Conservation (phyloP, 208 protist genomes). For the Wallacemonas sp. region DNA sequence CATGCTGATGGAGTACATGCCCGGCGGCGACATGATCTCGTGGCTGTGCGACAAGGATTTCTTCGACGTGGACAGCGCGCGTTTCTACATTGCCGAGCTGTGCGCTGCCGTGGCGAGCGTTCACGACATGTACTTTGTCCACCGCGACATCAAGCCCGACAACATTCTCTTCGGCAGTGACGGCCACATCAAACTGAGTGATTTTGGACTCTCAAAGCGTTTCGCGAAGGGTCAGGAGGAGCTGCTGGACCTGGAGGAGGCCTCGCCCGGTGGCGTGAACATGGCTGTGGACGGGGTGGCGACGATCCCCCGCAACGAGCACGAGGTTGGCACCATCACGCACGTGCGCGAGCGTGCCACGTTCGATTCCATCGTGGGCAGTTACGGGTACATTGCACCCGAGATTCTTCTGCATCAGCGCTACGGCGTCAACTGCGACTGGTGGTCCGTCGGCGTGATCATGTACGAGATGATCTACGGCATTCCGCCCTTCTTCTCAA, state of each 20-base stretch:
- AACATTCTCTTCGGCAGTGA: slow-evolving; percentile 96
- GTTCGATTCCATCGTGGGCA: slow-evolving; percentile 95
- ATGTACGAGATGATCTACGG: slow-evolving; percentile 98
- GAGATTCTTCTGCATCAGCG: slow-evolving; percentile 94
- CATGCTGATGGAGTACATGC: slow-evolving; percentile 96
- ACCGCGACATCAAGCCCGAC: slow-evolving; percentile 98
- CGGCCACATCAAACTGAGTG: slow-evolving; percentile 98
- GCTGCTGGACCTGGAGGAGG: slow-evolving; percentile 56
- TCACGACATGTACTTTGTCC: slow-evolving; percentile 91
- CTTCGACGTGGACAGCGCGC: slow-evolving; percentile 84
- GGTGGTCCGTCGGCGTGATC: slow-evolving; percentile 98
- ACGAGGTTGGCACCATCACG: slow-evolving; percentile 15
- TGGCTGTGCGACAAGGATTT: slow-evolving; percentile 89
- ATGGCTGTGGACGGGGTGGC: background rate
- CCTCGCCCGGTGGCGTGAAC: background rate
- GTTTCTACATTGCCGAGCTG: slow-evolving; percentile 94
- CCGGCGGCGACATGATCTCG: slow-evolving; percentile 93
- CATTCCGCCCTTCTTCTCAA: slow-evolving; percentile 95
- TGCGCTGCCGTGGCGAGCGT: slow-evolving; percentile 89
- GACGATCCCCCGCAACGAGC: slow-evolving; percentile 12
- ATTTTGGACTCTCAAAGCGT: slow-evolving; percentile 97
- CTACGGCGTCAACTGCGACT: slow-evolving; percentile 97
- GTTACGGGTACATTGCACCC: slow-evolving; percentile 97
- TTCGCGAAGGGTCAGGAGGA: slow-evolving; percentile 70
- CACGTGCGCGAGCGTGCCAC: slow-evolving; percentile 45